phyloP scores from a whole-genome alignment of 257 asterid species.

The Osmanthus fragrans region DNA sequence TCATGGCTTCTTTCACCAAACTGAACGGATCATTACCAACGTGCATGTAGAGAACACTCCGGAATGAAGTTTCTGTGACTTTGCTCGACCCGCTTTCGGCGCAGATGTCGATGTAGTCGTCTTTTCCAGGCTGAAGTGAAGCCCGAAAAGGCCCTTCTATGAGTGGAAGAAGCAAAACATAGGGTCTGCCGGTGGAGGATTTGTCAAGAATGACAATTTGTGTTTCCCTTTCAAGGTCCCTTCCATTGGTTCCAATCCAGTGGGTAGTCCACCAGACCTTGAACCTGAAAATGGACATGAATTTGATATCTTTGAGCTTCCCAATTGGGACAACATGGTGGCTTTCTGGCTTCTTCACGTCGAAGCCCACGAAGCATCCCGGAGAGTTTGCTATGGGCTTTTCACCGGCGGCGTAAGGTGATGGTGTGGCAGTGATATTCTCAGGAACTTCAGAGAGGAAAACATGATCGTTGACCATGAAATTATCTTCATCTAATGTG shows the following conservation, averaged over 20 bases:
- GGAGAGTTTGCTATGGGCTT: constrained; percentile 32
- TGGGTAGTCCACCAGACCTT: constrained; percentile 99
- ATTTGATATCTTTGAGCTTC: constrained; percentile 59
- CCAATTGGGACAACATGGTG: constrained; percentile 80
- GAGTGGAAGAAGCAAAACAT: constrained; percentile 65
- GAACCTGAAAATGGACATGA: constrained; percentile 93
- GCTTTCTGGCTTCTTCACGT: constrained; percentile 40
- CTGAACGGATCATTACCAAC: constrained; percentile 76
- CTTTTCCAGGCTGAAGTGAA: constrained; percentile 68
- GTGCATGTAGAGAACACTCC: constrained; percentile 68
- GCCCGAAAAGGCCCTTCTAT: constrained; percentile 75
- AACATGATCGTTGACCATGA: constrained; percentile 57
- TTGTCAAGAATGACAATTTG: constrained; percentile 71
- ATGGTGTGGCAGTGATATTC: constrained; percentile 57
- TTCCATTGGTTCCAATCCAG: constrained; percentile 73
- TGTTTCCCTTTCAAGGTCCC: constrained; percentile 81
- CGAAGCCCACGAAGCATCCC: constrained; percentile 90
- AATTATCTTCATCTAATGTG: constrained; percentile 50
- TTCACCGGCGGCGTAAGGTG: constrained; percentile 42
- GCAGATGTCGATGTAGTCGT: constrained; percentile 61
- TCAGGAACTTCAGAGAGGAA: constrained; percentile 70
- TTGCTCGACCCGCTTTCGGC: constrained; percentile 80
- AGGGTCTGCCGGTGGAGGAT: constrained; percentile 49
- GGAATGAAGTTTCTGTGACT: constrained; percentile 49
- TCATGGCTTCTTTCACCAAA: constrained; percentile 72